Percentiles rank a stretch among this genome's conserved stretches.
phyloP scores from a whole-genome alignment of 2,329 filamentous ascomycete genomes.

The Fusarium sp. region DNA sequence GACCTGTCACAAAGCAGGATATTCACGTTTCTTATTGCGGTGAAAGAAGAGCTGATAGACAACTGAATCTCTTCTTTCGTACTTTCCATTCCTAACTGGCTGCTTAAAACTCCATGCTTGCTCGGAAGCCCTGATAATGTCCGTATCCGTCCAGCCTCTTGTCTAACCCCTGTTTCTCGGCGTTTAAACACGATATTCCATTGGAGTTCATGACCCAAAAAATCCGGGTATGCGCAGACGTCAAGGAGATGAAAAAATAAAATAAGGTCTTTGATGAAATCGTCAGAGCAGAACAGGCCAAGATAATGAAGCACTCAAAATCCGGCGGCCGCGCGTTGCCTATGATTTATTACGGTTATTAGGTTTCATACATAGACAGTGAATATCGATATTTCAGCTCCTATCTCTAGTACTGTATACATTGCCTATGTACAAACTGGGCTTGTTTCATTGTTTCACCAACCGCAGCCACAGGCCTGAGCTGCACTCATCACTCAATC shows the following conservation, averaged over 20 bases:
- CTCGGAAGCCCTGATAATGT: neutral
- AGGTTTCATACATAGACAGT: neutral
- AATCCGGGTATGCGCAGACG: slow-evolving; percentile 15
- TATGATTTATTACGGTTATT: slow-evolving; percentile 7
- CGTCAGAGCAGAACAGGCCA: slow-evolving; percentile 20
- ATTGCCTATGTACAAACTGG: slow-evolving; percentile 8
- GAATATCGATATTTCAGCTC: neutral
- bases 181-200: slow-evolving; percentile 29
- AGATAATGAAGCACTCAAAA: slow-evolving; percentile 22
- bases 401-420: neutral
- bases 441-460: slow-evolving; percentile 39
- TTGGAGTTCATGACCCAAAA: slow-evolving; percentile 16
- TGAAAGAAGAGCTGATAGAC: slow-evolving; percentile 1
- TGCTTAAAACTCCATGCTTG: slow-evolving; percentile 9
- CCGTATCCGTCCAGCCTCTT: slow-evolving; percentile 27
- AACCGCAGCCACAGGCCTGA: slow-evolving; percentile 25
- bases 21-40: slow-evolving; percentile 3
- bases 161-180: slow-evolving; percentile 27
- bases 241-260: neutral
- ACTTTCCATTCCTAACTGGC: slow-evolving; percentile 20
- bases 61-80: slow-evolving; percentile 4
- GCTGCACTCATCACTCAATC: slow-evolving; percentile 17
- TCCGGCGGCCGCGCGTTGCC: slow-evolving; percentile 26
- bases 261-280: slow-evolving; percentile 10
- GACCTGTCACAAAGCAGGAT: neutral